Conservation (phyloP, 768 basidiomycete species). For the Mycena venus region DNA sequence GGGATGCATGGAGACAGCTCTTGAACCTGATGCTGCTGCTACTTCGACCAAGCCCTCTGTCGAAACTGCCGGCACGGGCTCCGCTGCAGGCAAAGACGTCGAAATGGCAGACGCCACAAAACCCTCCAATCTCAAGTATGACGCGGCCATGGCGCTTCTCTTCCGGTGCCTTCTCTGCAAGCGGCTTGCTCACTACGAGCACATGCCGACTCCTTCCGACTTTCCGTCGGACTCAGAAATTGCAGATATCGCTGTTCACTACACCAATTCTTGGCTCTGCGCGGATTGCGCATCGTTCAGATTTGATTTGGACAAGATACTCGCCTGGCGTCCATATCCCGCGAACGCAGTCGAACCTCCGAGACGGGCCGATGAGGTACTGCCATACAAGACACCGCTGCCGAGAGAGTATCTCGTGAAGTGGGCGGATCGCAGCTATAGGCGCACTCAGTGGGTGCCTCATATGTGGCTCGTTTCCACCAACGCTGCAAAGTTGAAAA, state of each 20-base stretch:
- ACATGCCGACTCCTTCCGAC: constrained; percentile 67
- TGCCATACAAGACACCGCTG: constrained; percentile 69
- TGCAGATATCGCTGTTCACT: constrained; percentile 69
- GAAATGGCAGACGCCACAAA: constrained; percentile 51
- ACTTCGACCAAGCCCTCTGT: constrained; percentile 32
- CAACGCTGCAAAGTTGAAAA: constrained; percentile 75
- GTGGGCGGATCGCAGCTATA: constrained; percentile 85
- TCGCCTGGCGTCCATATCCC: constrained; percentile 93
- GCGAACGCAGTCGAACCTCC: constrained; percentile 69
- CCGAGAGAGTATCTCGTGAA: constrained; percentile 96
- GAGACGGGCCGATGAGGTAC: constrained; percentile 51
- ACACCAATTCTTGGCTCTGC: constrained; percentile 74
- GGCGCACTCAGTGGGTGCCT: constrained; percentile 89
- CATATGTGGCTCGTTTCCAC: constrained; percentile 90
- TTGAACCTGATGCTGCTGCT: constrained; percentile 58
- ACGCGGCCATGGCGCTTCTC: constrained; percentile 63
- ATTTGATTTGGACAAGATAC: constrained; percentile 83
- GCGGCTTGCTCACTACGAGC: constrained; percentile 84
- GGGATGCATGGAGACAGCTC: constrained; percentile 72
- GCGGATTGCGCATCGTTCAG: constrained; percentile 82
- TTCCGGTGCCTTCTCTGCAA: constrained; percentile 91
- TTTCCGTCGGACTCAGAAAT: constrained; percentile 48
- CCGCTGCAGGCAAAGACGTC: constrained; percentile 40
- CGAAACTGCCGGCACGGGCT: constrained; percentile 10
- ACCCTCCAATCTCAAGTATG: constrained; percentile 28